Percentiles rank a stretch among this genome's conserved stretches.
Evolutionary conservation across 2,329 filamentous ascomycete genomes (phyloP).

Genomic region (Verticillium isaacii): DNA sequence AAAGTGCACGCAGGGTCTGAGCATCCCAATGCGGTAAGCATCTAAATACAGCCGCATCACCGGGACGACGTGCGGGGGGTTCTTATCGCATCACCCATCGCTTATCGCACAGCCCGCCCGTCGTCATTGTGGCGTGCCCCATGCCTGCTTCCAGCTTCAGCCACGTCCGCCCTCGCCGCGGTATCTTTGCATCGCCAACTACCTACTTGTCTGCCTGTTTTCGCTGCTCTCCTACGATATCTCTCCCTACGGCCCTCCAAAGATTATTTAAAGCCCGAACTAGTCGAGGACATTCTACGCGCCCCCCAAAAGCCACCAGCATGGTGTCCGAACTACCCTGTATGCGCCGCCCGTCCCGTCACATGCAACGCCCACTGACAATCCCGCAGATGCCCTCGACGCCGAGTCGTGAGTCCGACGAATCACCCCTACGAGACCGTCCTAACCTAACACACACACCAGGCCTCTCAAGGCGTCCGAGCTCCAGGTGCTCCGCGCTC

Average conservation of each 20-base stretch:
- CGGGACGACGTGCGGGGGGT: conserved; percentile 20
- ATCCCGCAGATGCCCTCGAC: conserved; percentile 79
- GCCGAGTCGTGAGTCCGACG: conserved; percentile 71
- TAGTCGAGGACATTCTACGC: too few species aligned
- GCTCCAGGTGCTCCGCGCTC: conserved; percentile 83
- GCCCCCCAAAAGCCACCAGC: conserved; percentile 13
- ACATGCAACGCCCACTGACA: conserved; percentile 6
- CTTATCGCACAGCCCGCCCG: background rate
- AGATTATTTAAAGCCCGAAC: background rate
- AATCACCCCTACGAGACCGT: background rate
- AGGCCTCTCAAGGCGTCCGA: conserved; percentile 89
- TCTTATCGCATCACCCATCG: conserved; percentile 2
- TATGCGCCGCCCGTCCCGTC: conserved; percentile 23
- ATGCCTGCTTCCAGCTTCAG: background rate
- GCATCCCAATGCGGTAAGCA: background rate
- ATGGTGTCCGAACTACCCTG: conserved; percentile 47
- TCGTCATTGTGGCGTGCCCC: conserved; percentile 3
- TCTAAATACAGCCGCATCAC: conserved; percentile 17
- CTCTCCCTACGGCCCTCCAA: background rate
- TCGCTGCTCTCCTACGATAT: background rate
- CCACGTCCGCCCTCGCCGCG: background rate
- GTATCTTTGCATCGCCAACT: background rate
- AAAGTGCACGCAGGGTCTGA: background rate
- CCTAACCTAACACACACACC: conserved; percentile 11
- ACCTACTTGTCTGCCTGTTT: background rate